Evolutionary conservation across 768 basidiomycete species (phyloP), one percentile per base, ranked within the genome.

Genomic region (Piloderma croceum): DNA sequence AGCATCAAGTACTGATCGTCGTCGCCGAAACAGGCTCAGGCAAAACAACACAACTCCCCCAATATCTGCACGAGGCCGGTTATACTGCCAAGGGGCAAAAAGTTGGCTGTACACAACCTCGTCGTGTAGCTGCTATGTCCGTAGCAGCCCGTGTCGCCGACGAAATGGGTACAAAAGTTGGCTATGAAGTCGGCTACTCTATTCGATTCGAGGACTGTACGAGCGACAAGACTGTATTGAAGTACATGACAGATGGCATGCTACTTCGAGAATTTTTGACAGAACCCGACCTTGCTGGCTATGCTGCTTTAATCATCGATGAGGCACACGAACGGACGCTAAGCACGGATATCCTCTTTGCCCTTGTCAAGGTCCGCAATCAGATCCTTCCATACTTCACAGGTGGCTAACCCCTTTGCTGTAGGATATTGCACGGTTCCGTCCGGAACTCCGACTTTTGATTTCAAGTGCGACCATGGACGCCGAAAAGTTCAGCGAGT

Each of bases 171-270:
- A 87, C 83, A 3, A 87, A 97, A 61, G 83, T 99, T 29, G 96
- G 96, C 7, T 89, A 93, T 52, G 94, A 98, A 65, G 96, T 99
- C 36, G 96, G 96, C n/a, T 99, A 99, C 63, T 94, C 93, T 24
- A 99, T 99, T 52, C 90, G 96, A 23, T 99, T 99, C 66, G 96
- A 99, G 64, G 96, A 99, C 62, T 96, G 92, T 61, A 99, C 96
- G 15, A 96, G 90, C 68, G 92, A 98, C 71, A 97, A 96, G 70
- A 99, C 96, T 4, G 85, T 93, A 32, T 71, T 99, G 56, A 98
- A 99, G 65, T 99, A 99, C 65, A 96, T 99, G 96, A 99, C 96
- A 32, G 96, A 99, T 56, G 96, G 96, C 24, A 98, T 99, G 96
- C 72, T 99, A 20, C 67, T 98, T 33, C 77, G 96, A 54, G 92